Evolutionary conservation across 2,329 filamentous ascomycete genomes (phyloP).

Genomic region (Colletotrichum sp.): DNA sequence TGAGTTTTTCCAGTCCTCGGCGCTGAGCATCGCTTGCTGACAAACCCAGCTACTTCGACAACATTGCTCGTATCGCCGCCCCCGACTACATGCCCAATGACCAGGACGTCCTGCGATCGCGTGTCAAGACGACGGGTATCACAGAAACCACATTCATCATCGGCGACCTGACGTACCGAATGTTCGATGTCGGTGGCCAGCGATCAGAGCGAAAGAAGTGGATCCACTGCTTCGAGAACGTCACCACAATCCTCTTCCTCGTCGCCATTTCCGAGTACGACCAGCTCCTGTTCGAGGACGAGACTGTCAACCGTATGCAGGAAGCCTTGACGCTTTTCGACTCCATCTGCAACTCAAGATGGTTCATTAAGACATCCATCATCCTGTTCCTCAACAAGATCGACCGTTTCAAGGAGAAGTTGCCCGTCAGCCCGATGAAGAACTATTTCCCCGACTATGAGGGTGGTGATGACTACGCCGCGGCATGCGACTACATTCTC

Average conservation of each 20-base stretch:
- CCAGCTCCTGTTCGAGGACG: slow-evolving; percentile 93
- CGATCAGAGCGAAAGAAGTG: slow-evolving; percentile 98
- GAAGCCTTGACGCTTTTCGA: slow-evolving; percentile 87
- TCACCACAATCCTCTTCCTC: slow-evolving; percentile 94
- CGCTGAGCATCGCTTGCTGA: slow-evolving; percentile 31
- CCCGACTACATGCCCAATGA: slow-evolving; percentile 95
- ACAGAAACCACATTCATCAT: slow-evolving; percentile 97
- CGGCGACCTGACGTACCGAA: slow-evolving; percentile 90
- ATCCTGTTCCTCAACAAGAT: slow-evolving; percentile 93
- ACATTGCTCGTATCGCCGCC: slow-evolving; percentile 87
- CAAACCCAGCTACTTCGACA: slow-evolving; percentile 86
- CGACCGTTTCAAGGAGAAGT: slow-evolving; percentile 87
- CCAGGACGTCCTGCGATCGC: slow-evolving; percentile 91
- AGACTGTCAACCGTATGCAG: slow-evolving; percentile 95
- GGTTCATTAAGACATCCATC: slow-evolving; percentile 90
- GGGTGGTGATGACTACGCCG: slow-evolving; percentile 92
- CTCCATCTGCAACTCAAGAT: slow-evolving; percentile 86
- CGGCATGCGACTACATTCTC: slow-evolving; percentile 97
- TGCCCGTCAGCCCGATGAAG: slow-evolving; percentile 82
- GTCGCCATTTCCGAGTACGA: slow-evolving; percentile 98
- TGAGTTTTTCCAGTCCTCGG: slow-evolving; percentile 52
- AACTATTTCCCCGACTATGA: slow-evolving; percentile 93
- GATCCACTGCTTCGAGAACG: slow-evolving; percentile 99
- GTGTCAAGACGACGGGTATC: slow-evolving; percentile 98
- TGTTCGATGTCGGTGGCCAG: slow-evolving; percentile 97